Evolutionary conservation across 345 rosid species (phyloP), one percentile per base, ranked within the genome.

Genomic region (Salix purpurea): DNA sequence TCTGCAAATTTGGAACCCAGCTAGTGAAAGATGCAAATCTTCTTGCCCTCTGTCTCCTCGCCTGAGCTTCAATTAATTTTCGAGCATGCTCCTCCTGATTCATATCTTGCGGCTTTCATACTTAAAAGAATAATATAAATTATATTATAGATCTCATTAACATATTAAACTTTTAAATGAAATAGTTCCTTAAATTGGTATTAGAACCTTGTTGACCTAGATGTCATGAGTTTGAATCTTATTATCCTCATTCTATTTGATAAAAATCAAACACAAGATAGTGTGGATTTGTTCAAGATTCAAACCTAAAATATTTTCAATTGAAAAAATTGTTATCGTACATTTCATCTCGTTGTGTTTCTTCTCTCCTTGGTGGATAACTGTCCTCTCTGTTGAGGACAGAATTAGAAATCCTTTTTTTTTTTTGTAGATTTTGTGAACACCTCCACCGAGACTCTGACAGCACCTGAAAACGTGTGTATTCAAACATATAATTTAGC

Each of bases 1-100:
- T 86, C 81, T 85, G 93, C 76, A 96, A 86, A 84, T 96, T 94
- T 21, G 97, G 98, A 82, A 82, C 83, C 93, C 97, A 87, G 72
- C 92, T 96, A 16, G 96, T 88, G 83, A 89, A 90, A 67, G 94
- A 90, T 65, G 96, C 85, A 78, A 92, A 89, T 65, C 94, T 87
- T 70, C 90, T 83, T 75, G 97, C 98, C 81, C 97, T 84, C 81
- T 93, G 93, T 82, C 98, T 91, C 79, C 84, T 30, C 32, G 32
- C 2, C 32, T 30, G 32, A 30, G 97, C 98, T 83, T 87, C 88
- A 37, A 84, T 72, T 73, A 90, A 74, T 85, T 84, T 87, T 48
- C 54, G 80, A 21, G 87, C 85, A 75, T 82, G 85, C 78, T 80
- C 87, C 77, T 83, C 73, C 13, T 74, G 42, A 70, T 67, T 77